Conservation (phyloP, 306 rosid genomes). For the Rosa multiflora region DNA sequence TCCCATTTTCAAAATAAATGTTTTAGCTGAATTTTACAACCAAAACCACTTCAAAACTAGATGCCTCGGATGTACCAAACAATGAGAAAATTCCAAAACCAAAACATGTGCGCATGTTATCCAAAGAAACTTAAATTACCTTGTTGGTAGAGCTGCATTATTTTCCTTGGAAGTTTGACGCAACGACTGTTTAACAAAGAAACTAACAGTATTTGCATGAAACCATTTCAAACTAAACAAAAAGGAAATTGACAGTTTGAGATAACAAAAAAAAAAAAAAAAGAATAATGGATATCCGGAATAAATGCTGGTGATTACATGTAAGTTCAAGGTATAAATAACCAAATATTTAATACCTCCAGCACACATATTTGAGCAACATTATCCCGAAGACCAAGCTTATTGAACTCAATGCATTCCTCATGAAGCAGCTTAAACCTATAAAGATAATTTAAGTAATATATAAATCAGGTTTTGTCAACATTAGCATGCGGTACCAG, state of each 20-base stretch:
- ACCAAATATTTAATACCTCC: slow-evolving; percentile 52
- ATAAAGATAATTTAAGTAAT: slow-evolving; percentile 11
- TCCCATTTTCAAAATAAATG: not conserved
- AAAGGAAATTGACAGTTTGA: not conserved
- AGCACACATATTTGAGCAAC: slow-evolving; percentile 90
- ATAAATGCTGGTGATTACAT: not conserved
- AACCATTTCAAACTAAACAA: slow-evolving; percentile 13
- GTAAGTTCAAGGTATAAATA: slow-evolving; percentile 14
- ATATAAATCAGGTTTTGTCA: slow-evolving; percentile 17
- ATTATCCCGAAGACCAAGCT: slow-evolving; percentile 93
- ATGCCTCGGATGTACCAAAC: not conserved
- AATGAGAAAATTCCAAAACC: not conserved
- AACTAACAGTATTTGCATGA: slow-evolving; percentile 5
- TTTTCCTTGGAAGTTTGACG: slow-evolving; percentile 33
- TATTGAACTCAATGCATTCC: slow-evolving; percentile 77
- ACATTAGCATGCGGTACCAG: not conserved
- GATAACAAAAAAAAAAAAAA: not conserved
- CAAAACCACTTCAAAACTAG: not conserved
- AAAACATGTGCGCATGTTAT: slow-evolving; percentile 3
- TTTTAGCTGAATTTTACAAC: not conserved
- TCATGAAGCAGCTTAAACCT: slow-evolving; percentile 84
- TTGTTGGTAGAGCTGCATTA: slow-evolving; percentile 39
- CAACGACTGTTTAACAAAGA: slow-evolving; percentile 43
- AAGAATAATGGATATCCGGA: not conserved
- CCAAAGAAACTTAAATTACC: slow-evolving; percentile 44